Base-by-base conservation (phyloP, 2,329 filamentous ascomycete species). In the Myriosclerotinia scirpicola region DNA sequence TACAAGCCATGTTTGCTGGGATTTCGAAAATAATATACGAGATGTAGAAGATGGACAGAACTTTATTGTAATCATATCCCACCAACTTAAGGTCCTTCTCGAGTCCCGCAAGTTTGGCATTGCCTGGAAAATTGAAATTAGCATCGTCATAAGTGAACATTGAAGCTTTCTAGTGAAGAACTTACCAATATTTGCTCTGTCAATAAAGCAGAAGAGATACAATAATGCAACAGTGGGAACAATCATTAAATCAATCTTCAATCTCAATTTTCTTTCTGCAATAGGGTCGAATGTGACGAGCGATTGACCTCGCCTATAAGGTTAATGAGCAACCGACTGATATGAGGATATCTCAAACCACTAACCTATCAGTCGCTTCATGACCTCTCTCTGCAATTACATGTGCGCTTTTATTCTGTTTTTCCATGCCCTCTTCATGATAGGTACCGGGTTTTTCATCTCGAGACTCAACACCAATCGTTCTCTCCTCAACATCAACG, bases 11-110 rank as follows among this genome's bases (percentile, higher is more conserved):
- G 69, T 87, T 92, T 65, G 81, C 82, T 0, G 90, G 80, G 0
- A 92, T 88, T 75, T 91, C 86, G 70, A 90, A 90, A 58, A 91
- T 36, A 71, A 91, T 90, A 77, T 92, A 92, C 9, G 85, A 85
- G 74, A 92, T 81, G 77, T 90, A 92, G 78, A 92, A 92, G 69
- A 87, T 75, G 15, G 87, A 87, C 3, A 92, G 81, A 2, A 91
- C 80, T 36, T 78, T 78, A 73, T 92, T 92, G 79, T 91, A 92
- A 74, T 90, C 88, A 73, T 89, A 86, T 36, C 83, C 83, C 15
- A 75, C 76, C 65, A 92, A 77, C 0, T 79, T 74, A 0, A 92
- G 81, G 63, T 90, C 88, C 44, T 79, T 80, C 65, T 89, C 85
- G 26, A 91, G 79, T 0, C 87, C 87, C 4, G 87, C 88, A 22